Evolutionary conservation across 331 rosid species (phyloP).

Genomic region (Ulmus americana): DNA sequence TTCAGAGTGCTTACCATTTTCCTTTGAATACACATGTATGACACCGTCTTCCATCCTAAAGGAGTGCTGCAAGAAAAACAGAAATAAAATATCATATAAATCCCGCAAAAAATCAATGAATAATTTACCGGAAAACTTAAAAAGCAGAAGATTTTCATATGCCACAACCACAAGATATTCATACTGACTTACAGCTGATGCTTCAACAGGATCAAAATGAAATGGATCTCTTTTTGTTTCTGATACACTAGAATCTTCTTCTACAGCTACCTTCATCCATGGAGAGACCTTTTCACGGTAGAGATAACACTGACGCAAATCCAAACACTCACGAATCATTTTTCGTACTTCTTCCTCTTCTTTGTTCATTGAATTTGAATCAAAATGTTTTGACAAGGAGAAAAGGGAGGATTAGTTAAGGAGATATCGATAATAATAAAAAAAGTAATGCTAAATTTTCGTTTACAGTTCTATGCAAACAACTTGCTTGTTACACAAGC

Average conservation of each 20-base stretch:
- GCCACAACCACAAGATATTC: constrained; percentile 8
- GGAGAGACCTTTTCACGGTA: constrained; percentile 54
- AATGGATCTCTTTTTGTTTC: constrained; percentile 46
- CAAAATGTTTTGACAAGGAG: constrained; percentile 13
- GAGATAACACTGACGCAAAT: constrained; percentile 60
- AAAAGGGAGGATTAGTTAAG: constrained; percentile 18
- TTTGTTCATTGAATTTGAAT: constrained; percentile 41
- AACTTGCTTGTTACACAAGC: not conserved
- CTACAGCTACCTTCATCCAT: constrained; percentile 39
- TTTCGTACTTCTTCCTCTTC: constrained; percentile 71
- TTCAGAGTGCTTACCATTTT: constrained; percentile 45
- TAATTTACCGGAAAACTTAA: constrained; percentile 7
- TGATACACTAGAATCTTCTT: constrained; percentile 13
- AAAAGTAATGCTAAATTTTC: too few species aligned
- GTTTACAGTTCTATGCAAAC: not conserved
- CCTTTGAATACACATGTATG: constrained; percentile 50
- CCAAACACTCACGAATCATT: constrained; percentile 65
- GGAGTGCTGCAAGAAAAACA: constrained; percentile 48
- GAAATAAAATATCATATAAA: constrained; percentile 14
- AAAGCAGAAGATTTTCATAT: constrained; percentile 17
- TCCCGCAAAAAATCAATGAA: constrained; percentile 18
- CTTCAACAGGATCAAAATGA: constrained; percentile 62
- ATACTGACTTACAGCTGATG: constrained; percentile 51
- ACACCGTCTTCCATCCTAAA: constrained; percentile 76
- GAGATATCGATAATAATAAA: not conserved